Conservation (phyloP, 345 rosid genomes). For the Raphanus raphanistrum region DNA sequence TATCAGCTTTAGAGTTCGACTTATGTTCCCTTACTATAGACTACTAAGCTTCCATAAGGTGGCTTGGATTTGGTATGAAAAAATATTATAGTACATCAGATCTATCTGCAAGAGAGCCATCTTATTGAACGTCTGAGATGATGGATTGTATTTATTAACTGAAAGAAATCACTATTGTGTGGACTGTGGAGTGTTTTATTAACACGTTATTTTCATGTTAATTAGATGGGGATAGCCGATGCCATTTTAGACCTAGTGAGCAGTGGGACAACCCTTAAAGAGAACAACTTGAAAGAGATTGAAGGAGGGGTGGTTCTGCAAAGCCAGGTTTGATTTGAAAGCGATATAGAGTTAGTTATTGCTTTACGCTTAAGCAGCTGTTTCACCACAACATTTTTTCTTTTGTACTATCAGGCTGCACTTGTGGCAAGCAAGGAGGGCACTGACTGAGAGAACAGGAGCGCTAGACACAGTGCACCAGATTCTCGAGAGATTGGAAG, state of each 20-base stretch:
- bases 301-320: slow-evolving; percentile 82
- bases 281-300: slow-evolving; percentile 95
- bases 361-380: slow-evolving; percentile 1
- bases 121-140: slow-evolving; percentile 11
- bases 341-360: slow-evolving; percentile 7
- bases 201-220: slow-evolving; percentile 24
- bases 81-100: neutral
- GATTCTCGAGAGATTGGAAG: slow-evolving; percentile 92
- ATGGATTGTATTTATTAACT: neutral
- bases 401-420: slow-evolving; percentile 59
- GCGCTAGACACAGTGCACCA: slow-evolving; percentile 66
- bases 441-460: slow-evolving; percentile 64
- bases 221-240: slow-evolving; percentile 97
- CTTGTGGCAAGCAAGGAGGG: slow-evolving; percentile 81
- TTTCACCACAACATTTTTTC: neutral
- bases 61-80: neutral
- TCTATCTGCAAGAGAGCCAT: neutral
- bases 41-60: neutral
- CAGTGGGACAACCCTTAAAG: slow-evolving; percentile 88
- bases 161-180: neutral
- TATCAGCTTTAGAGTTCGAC: slow-evolving; percentile 1
- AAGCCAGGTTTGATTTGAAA: slow-evolving; percentile 72
- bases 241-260: slow-evolving; percentile 98
- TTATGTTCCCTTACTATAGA: neutral
- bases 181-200: slow-evolving; percentile 3